These are phyloP conservation scores for Metarhizium anisopliae DNA, from an alignment of 2,329 filamentous ascomycete genomes.

Conservation along the genomic window DNA sequence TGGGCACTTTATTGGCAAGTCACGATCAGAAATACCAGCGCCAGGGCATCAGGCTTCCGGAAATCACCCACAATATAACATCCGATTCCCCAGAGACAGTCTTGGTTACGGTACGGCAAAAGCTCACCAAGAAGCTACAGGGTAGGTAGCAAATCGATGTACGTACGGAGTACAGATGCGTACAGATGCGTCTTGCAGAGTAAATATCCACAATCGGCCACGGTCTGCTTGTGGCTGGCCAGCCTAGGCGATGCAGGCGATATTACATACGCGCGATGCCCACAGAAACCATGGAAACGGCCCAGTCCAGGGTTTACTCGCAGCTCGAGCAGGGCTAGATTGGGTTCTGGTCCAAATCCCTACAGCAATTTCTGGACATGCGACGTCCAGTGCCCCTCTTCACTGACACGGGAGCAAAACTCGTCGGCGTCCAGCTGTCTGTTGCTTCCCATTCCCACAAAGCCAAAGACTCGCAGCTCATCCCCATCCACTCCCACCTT, in stretches of 20 bases:
- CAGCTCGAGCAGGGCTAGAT: neutral
- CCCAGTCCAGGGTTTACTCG: neutral
- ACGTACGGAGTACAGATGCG: neutral
- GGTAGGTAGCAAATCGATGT: neutral
- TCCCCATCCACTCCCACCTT: slow-evolving; percentile 3
- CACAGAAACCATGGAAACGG: neutral
- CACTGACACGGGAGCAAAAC: neutral
- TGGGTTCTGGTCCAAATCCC: neutral
- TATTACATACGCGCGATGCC: neutral
- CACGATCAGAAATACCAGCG: too few relatives aligned
- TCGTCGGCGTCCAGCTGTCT: neutral
- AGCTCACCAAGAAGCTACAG: too few relatives aligned
- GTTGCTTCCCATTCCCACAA: neutral
- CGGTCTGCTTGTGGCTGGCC: neutral
- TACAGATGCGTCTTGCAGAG: neutral
- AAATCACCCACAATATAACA: too few relatives aligned
- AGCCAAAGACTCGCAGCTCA: neutral
- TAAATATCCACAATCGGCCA: neutral
- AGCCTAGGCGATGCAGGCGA: neutral
- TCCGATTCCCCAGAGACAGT: too few relatives aligned
- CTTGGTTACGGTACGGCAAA: too few relatives aligned
- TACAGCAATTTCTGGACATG: too few relatives aligned
- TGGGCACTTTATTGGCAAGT: too few relatives aligned
- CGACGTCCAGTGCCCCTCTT: neutral
- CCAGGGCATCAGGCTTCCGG: too few relatives aligned